Base-by-base conservation (phyloP, 768 basidiomycete genomes). In the Psilocybe cyanescens region DNA sequence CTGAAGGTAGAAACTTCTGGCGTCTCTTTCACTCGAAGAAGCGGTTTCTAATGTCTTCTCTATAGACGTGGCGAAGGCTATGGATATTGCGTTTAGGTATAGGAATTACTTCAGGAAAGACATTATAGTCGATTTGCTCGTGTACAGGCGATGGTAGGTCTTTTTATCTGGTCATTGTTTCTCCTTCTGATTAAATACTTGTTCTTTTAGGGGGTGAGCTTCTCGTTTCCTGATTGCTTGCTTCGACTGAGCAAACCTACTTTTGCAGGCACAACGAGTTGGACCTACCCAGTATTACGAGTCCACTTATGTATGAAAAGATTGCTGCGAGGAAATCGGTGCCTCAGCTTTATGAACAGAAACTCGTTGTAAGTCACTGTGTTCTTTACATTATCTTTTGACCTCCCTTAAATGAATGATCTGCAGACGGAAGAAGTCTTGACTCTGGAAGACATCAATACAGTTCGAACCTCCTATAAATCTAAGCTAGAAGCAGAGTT, bases 301-400 rank as follows among this genome's bases (percentile, higher is more conserved):
- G 90, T 60, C 95, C 95, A 0, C 76, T 89, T 8, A 97, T 97
- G 95, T 97, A 97, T 74, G 83, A 92, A 72, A 86, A 91, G 75
- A 96, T 97, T 68, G 83, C 87, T 5, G 82, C 87, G 0, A 80
- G 94, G 51, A 84, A 81, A 49, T 91, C 90, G 11, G 92, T 95
- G 4, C 93, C 94, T 4, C 79, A 87, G 55, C 76, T 94, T 11
- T 97, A 95, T 70, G 93, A 95, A 69, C 84, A 90, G 47, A 88
- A 87, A 47, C 81, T 95, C 5, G 80, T 88, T 54, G 94, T 94
- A 58, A 50, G 86, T 78, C 16, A n/a, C 14, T 41, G 14, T 59
- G 9, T 19, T 30, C 35, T n/a, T 51, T 31, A 19, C 12, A 39
- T 30, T 11, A 44, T 49, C 17, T 48, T 6, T 24, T 51, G 55